Percentiles rank a stretch among this genome's conserved stretches.
Conservation (phyloP, 768 basidiomycete species). For the Lepiota venenata region DNA sequence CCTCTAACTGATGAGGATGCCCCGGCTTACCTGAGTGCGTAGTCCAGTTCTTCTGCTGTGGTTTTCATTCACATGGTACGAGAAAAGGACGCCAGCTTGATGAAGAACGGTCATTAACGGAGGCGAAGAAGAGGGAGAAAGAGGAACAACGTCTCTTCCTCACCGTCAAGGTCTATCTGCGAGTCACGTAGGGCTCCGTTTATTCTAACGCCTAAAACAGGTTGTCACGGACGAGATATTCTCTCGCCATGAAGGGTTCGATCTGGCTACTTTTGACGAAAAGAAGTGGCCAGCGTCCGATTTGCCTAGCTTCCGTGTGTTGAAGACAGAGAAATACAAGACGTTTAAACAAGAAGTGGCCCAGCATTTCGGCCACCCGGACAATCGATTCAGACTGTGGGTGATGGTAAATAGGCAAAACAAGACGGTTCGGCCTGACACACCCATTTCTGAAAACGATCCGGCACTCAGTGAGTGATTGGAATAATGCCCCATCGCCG, state of each 20-base stretch:
- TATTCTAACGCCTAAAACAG: constrained; percentile 27
- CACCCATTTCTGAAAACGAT: constrained; percentile 93
- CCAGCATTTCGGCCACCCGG: constrained; percentile 79
- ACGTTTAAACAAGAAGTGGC: constrained; percentile 93
- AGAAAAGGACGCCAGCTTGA: constrained; percentile 83
- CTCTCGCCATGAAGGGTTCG: constrained; percentile 93
- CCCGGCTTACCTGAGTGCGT: constrained; percentile 89
- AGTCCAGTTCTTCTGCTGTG: not conserved
- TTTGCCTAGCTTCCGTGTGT: constrained; percentile 89
- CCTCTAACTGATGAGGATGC: constrained; percentile 93
- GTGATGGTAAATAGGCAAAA: constrained; percentile 98
- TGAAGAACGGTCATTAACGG: constrained; percentile 86
- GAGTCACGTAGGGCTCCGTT: not conserved
- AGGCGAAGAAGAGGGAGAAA: constrained; percentile 92
- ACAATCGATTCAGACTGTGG: constrained; percentile 91
- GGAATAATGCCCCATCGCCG: not conserved
- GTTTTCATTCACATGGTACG: not conserved
- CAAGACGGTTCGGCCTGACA: constrained; percentile 98
- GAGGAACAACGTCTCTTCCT: constrained; percentile 98
- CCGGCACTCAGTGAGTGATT: constrained; percentile 73
- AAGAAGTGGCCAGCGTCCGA: constrained; percentile 96
- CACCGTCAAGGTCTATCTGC: constrained; percentile 73
- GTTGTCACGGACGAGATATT: constrained; percentile 98
- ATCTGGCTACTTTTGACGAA: constrained; percentile 95
- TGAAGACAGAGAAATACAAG: constrained; percentile 91